Base-by-base conservation (phyloP, 257 asterid species). In the Lithospermum erythrorhizon region DNA sequence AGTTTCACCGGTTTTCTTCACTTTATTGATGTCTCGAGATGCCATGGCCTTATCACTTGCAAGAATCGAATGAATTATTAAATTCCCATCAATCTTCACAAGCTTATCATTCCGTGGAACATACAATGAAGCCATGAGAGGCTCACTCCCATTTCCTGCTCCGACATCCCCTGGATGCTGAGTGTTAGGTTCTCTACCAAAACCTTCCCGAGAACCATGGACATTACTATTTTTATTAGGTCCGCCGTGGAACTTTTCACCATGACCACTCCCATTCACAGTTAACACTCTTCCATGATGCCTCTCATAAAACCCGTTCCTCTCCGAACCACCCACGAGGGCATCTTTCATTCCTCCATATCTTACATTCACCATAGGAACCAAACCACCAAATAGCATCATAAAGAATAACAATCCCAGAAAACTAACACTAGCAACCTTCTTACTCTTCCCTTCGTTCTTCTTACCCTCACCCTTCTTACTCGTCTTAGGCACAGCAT, bases 391-490 rank as follows among this genome's bases (percentile, higher is more conserved):
- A 61, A 91, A 82, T 69, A 91, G 76, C 77, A 91, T 61, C 54
- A 88, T 69, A 67, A 86, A 88, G 60, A 86, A 84, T 68, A 91
- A 49, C 76, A 91, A 73, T 24, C 98, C 98, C 23, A 91, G 78
- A 58, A 91, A 83, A 76, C 95, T 91, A 75, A 91, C 81, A 51
- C 98, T 78, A 0, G 98, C 98, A 66, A 91, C 95, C 83, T 82
- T 91, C 81, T 88, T 91, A 45, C 89, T 85, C 63, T 83, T 83
- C 48, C 78, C 90, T 67, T 90, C 96, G 4, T 51, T 81, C 77
- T 85, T 90, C 84, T 83, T 91, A 70, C 70, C 66, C 51, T 80
- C 89, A 6, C 25, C 68, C 78, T 82, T 90, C 82, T 81, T 90
- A 68, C 65, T 81, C 10, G 58, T 53, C 74, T 80, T 91, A 8